Base-by-base conservation (phyloP, 2,329 filamentous ascomycete species). In the Paecilomyces fulvus region DNA sequence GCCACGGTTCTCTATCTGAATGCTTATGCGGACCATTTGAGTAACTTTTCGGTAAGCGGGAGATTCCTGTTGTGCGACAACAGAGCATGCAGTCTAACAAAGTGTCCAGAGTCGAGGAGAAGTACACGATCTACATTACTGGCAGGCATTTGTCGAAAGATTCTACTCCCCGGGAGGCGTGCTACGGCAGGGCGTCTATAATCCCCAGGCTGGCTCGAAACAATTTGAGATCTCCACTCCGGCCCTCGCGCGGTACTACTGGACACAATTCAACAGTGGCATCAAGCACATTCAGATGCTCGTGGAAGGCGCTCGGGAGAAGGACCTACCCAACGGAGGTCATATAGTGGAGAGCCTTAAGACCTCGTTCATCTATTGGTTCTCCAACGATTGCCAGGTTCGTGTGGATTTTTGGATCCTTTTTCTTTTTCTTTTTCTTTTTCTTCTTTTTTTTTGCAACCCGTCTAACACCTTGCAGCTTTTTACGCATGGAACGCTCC, bases 301-400 rank as follows among this genome's bases (percentile, higher is more conserved):
- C 21, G 81, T 95, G 65, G 91, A 95, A 64, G 86, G 84, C 37
- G 76, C 81, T 14, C 76, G 74, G 28, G 83, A 87, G 62, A 78
- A 74, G 37, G 74, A 77, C 49, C 70, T 88, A 33, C 78, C 81
- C 1, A 83, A 81, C 56, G 84, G 86, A 51, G 84, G 83, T 50
- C 85, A 88, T 65, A 86, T 86, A 63, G 86, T 96, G 21, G 87
- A 90, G 63, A 90, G 89, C 66, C 76, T 77, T 23, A 88, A 85
- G 65, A 85, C 90, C 25, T 94, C 85, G 65, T 83, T 97, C 56
- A 87, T 94, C 4, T 95, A 96, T 69, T 95, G 89, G 83, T 96
- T 92, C 67, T 84, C 88, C 53, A 90, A 88, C 60, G 88, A 87
- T 54, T 88, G 87, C 58, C 90, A 94, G 69, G 89, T 92, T 79